Evolutionary conservation across 306 rosid genomes (phyloP).

Genomic region (Vicia faba): DNA sequence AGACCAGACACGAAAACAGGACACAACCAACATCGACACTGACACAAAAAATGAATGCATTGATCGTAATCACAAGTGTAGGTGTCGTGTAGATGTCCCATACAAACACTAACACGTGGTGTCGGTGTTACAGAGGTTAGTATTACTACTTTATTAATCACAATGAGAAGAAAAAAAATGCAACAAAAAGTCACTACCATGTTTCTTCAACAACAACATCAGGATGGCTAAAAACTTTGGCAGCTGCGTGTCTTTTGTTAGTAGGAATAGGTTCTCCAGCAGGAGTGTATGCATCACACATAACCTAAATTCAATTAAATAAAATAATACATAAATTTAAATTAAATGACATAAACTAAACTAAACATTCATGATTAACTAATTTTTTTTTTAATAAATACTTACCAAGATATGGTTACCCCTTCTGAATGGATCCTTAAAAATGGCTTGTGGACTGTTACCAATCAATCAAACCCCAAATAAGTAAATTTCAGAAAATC

Average conservation of each 20-base stretch:
- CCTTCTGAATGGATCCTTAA: constrained; percentile 85
- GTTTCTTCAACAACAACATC: constrained; percentile 56
- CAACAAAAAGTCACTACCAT: constrained; percentile 36
- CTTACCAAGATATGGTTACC: constrained; percentile 78
- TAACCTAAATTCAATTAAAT: constrained; percentile 42
- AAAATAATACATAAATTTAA: not conserved
- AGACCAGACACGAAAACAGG: no score
- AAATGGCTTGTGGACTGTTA: constrained; percentile 88
- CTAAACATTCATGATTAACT: not conserved
- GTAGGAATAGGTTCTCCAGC: constrained; percentile 67
- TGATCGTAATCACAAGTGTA: no score
- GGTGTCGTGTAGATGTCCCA: no score
- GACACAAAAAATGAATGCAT: no score
- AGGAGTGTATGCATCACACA: constrained; percentile 68
- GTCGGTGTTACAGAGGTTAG: no score
- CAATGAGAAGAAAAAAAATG: not conserved
- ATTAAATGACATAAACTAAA: not conserved
- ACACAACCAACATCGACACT: no score
- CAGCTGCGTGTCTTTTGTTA: constrained; percentile 61
- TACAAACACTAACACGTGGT: no score
- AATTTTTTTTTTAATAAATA: not conserved
- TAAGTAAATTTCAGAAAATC: not conserved
- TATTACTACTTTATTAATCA: no score
- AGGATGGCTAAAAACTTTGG: constrained; percentile 62
- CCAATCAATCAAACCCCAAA: constrained; percentile 11